These are phyloP conservation scores for Trichophyton equinum DNA, from an alignment of 2,329 filamentous ascomycete species.

Conservation along the genomic window DNA sequence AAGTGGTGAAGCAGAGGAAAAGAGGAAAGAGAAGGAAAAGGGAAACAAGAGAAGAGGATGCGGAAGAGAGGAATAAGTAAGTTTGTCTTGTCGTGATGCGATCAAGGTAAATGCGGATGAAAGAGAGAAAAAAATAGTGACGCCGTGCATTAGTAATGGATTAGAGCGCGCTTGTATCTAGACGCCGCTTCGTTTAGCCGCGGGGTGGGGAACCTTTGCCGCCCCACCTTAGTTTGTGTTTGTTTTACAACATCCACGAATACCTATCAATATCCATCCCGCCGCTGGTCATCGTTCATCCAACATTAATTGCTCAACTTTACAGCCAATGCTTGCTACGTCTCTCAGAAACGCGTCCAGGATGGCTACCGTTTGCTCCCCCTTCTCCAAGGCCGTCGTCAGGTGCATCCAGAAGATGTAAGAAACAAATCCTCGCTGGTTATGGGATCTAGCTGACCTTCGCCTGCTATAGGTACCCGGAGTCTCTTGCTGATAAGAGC, in stretches of 20 bases:
- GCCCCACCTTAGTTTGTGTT: not conserved
- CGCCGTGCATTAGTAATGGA: not conserved
- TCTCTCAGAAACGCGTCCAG: constrained; percentile 7
- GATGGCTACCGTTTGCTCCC: constrained; percentile 33
- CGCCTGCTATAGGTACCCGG: constrained; percentile 57
- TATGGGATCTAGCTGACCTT: not conserved
- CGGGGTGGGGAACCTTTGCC: not conserved
- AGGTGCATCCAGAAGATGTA: constrained; percentile 68
- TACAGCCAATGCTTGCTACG: constrained; percentile 10
- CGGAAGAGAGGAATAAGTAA: not conserved
- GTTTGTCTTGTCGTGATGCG: not conserved
- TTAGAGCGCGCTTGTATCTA: not conserved
- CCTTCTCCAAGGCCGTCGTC: constrained; percentile 58
- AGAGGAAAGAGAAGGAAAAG: not conserved
- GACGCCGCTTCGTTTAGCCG: not conserved
- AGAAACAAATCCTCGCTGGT: constrained; percentile 20
- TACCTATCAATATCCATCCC: not conserved
- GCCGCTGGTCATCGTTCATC: no score
- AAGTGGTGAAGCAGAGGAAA: constrained; percentile 1
- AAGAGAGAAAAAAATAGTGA: not conserved
- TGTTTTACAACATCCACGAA: not conserved
- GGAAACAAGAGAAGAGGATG: not conserved
- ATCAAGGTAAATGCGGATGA: not conserved
- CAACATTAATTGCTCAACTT: not conserved
- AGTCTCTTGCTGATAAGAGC: constrained; percentile 71